These are phyloP conservation scores for Pseudopyrenochaeta lycopersici DNA, from an alignment of 2,329 filamentous ascomycete genomes.

Conservation along the genomic window DNA sequence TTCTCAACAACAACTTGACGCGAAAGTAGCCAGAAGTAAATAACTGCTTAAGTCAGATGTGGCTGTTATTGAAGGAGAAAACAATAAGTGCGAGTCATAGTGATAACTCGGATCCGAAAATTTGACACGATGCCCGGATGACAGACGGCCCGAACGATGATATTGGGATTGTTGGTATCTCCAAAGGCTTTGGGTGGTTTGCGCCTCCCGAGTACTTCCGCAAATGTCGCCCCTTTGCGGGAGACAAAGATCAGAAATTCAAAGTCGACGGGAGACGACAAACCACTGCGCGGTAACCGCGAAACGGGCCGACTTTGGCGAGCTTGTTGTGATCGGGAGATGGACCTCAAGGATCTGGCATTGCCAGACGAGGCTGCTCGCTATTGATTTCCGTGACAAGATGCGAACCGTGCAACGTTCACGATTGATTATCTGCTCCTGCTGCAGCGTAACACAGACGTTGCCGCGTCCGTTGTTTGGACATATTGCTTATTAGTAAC, in stretches of 20 bases:
- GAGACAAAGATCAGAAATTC: conserved; percentile 1
- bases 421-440: conserved; percentile 28
- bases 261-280: conserved; percentile 3
- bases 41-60: not conserved
- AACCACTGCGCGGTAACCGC: conserved; percentile 4
- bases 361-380: conserved; percentile 17
- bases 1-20: too few species aligned
- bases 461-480: conserved; percentile 17
- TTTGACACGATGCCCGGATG: conserved; percentile 1
- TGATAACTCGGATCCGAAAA: not conserved
- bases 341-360: conserved; percentile 22
- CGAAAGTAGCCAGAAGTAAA: too few species aligned
- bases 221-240: conserved; percentile 16
- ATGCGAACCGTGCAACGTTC: conserved; percentile 28
- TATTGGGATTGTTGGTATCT: conserved; percentile 1
- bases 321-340: conserved; percentile 25
- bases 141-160: conserved; percentile 8
- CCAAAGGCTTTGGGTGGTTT: conserved; percentile 7
- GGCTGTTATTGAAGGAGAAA: not conserved
- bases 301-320: conserved; percentile 24
- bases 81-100: not conserved
- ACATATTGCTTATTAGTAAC: conserved; percentile 14
- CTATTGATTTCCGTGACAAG: conserved; percentile 2
- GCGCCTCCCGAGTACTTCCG: conserved; percentile 14
- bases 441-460: conserved; percentile 30